Evolutionary conservation across 768 basidiomycete species (phyloP).

Genomic region (Lactarius evosmus): DNA sequence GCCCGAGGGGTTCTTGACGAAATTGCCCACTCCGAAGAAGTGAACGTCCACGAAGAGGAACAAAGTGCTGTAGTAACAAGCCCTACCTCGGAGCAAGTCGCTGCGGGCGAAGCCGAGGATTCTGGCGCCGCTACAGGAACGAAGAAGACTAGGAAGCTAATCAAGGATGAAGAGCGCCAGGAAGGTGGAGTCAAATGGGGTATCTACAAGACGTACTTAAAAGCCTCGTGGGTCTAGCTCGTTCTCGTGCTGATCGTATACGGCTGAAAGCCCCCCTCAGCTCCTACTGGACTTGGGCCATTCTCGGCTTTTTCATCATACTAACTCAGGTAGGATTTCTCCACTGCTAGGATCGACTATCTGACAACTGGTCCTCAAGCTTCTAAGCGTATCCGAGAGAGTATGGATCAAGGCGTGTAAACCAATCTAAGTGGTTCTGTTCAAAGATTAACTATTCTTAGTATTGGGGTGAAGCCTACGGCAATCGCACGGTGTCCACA

Average conservation of each 20-base stretch:
- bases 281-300: slow-evolving; percentile 65
- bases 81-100: slow-evolving; percentile 33
- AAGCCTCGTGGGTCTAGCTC: slow-evolving; percentile 55
- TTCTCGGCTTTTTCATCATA: slow-evolving; percentile 49
- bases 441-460: neutral
- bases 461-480: slow-evolving; percentile 65
- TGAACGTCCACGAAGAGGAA: slow-evolving; percentile 47
- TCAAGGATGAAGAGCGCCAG: slow-evolving; percentile 81
- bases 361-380: slow-evolving; percentile 29
- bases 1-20: slow-evolving; percentile 58
- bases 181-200: slow-evolving; percentile 80
- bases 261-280: slow-evolving; percentile 33
- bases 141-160: slow-evolving; percentile 68
- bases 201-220: slow-evolving; percentile 59
- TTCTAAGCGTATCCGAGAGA: slow-evolving; percentile 57
- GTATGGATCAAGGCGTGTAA: slow-evolving; percentile 66
- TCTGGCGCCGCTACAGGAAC: slow-evolving; percentile 34
- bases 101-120: slow-evolving; percentile 29
- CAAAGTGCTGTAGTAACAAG: slow-evolving; percentile 27
- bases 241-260: neutral
- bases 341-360: neutral
- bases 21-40: slow-evolving; percentile 52
- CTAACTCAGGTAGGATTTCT: slow-evolving; percentile 34
- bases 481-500: slow-evolving; percentile 21
- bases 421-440: neutral